Base-by-base conservation (phyloP, 257 asterid species). In the Solanum corneliomulleri region DNA sequence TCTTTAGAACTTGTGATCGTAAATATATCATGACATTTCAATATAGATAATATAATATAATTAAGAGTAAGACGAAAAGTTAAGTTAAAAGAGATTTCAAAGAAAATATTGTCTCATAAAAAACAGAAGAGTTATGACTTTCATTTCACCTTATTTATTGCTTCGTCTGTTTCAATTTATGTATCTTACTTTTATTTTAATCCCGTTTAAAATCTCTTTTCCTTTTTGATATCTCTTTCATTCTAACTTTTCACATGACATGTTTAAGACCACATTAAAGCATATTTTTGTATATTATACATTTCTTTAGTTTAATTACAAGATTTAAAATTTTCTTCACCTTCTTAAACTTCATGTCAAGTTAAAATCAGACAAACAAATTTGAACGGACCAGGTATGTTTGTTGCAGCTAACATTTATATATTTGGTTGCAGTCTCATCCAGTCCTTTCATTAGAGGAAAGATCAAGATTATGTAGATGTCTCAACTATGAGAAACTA, bases 401-500 rank as follows among this genome's bases (percentile, higher is more conserved):
- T 74, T 74, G 20, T 20, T 74, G 49, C 29, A 42, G 13, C 33
- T 82, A 82, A 82, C 11, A 82, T 44, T 25, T 64, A n/a, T 84
- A 10, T 20, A n/a, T 84, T 66, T 37, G 20, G 68, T 80, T 92
- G 89, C 97, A 95, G 98, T 91, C 98, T 23, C 98, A 95, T 88
- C 97, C 93, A 62, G 27, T 92, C 16, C 94, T 95, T 70, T 93
- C 98, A 21, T 29, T 90, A 25, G 98, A 93, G 88, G 97, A 93
- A 89, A 83, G 96, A 81, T 94, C 98, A 86, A 93, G 93, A 86
- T 42, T 95, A 52, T 95, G 98, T 64, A 90, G 98, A 93, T 95
- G 98, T 82, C 93, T 95, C 9, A 95, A 94, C 90, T 95, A 94
- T 89, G 88, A 92, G 87, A 95, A 95, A 92, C 93, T 95, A 52